These are phyloP conservation scores for Mortierella antarctica DNA, from an alignment of 192 early-diverging fungal species.

Conservation along the genomic window DNA sequence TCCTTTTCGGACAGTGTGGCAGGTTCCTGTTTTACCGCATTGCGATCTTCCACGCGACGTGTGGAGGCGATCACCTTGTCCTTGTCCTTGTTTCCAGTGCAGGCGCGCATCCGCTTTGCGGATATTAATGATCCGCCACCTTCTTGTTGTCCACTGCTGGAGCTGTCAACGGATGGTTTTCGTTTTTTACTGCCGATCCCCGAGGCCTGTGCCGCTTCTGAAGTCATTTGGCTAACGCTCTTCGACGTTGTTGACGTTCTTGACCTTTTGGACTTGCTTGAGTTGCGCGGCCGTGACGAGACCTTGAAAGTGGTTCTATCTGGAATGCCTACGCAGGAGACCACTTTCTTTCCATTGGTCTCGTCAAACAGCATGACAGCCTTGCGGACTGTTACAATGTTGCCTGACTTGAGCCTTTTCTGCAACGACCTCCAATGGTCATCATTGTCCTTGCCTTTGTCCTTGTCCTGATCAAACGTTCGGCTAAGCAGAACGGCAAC, in stretches of 20 bases:
- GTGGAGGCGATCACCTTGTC: neutral
- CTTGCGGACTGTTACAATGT: neutral
- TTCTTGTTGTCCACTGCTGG: too few species aligned
- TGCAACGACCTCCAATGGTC: too few species aligned
- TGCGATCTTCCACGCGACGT: neutral
- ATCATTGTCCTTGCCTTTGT: neutral
- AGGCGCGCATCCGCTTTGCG: too few species aligned
- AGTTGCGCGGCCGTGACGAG: neutral
- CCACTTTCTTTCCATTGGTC: neutral
- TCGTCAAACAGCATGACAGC: conserved; percentile 12
- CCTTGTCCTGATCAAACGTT: neutral
- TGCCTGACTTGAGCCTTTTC: neutral
- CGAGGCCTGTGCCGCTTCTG: too few species aligned
- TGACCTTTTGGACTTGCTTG: neutral
- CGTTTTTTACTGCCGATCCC: too few species aligned
- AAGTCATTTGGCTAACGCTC: too few species aligned
- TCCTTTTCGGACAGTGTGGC: neutral
- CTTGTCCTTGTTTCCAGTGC: too few species aligned
- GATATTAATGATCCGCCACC: too few species aligned
- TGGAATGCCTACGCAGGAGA: conserved; percentile 10
- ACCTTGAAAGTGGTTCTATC: neutral
- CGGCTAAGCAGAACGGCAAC: conserved; percentile 21
- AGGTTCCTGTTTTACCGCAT: too few species aligned
- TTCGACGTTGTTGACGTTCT: neutral
- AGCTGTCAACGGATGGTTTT: too few species aligned